phyloP scores from a whole-genome alignment of 768 basidiomycete genomes.

The Phanerochaete carnosa region DNA sequence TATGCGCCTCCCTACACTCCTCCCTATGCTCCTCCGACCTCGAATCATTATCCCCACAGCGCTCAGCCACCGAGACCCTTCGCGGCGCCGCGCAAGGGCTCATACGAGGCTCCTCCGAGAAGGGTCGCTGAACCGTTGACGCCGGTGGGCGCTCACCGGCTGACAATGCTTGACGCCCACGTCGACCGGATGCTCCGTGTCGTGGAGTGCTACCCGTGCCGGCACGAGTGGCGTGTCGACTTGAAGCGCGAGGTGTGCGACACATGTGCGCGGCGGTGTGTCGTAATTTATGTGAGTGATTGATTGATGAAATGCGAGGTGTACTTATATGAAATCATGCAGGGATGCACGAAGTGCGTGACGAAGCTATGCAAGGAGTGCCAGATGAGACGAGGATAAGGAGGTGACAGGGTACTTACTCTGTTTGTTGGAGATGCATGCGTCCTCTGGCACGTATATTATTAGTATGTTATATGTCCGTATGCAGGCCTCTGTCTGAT shows the following conservation, averaged over 20 bases:
- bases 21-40: no score
- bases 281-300: neutral
- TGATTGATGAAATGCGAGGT: neutral
- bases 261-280: neutral
- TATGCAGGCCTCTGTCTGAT: no score
- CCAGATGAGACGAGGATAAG: neutral
- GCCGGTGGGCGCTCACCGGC: neutral
- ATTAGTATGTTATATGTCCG: neutral
- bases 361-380: neutral
- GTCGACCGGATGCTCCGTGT: neutral
- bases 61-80: no score
- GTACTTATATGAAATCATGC: no score
- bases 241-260: conserved; percentile 1
- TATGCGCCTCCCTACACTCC: no score
- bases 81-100: no score
- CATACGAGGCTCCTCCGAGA: no score
- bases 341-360: neutral
- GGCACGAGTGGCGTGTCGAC: conserved; percentile 3
- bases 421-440: neutral
- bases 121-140: neutral
- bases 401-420: neutral
- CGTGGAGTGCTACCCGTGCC: neutral
- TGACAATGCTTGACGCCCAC: neutral
- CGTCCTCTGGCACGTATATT: neutral
- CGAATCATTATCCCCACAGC: no score